These are phyloP conservation scores for Westerdykella aurantiaca DNA, from an alignment of 2,329 filamentous ascomycete species.

Conservation along the genomic window DNA sequence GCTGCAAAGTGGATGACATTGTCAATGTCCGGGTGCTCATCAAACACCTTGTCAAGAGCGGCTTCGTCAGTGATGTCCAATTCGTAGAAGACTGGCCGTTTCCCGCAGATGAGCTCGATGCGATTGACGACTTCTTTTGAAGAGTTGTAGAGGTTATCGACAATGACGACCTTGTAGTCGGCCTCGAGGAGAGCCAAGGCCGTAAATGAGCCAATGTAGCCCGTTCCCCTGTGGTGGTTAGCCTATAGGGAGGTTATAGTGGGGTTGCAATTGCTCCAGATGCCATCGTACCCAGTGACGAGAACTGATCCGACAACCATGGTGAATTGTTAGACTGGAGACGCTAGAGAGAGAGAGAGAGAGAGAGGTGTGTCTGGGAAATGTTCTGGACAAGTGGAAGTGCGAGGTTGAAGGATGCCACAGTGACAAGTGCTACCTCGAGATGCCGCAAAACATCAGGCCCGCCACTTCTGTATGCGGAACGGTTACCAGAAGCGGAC, in stretches of 20 bases:
- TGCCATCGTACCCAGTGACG: conserved; percentile 71
- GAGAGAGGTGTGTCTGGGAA: neutral
- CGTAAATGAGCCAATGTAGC: conserved; percentile 99
- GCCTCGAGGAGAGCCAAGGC: conserved; percentile 84
- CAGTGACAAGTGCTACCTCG: neutral
- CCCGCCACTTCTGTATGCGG: neutral
- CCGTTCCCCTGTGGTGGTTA: conserved; percentile 66
- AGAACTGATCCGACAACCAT: conserved; percentile 86
- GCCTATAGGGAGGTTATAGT: conserved; percentile 7
- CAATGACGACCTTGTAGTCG: conserved; percentile 92
- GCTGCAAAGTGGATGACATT: conserved; percentile 99
- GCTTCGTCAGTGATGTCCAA: conserved; percentile 82
- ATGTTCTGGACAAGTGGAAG: neutral
- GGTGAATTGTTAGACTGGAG: conserved; percentile 8
- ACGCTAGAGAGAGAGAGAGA: neutral
- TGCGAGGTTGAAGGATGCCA: neutral
- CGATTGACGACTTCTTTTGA: conserved; percentile 86
- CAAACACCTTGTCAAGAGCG: conserved; percentile 79
- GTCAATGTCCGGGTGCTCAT: conserved; percentile 86
- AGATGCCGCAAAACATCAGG: neutral
- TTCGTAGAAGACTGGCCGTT: conserved; percentile 78
- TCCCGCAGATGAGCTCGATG: conserved; percentile 88
- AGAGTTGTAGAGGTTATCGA: conserved; percentile 94
- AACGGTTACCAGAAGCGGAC: neutral
- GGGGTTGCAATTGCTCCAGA: conserved; percentile 20